These are phyloP conservation scores for Backusella tarrabulga DNA, from an alignment of 192 early-diverging fungal species.

Conservation along the genomic window DNA sequence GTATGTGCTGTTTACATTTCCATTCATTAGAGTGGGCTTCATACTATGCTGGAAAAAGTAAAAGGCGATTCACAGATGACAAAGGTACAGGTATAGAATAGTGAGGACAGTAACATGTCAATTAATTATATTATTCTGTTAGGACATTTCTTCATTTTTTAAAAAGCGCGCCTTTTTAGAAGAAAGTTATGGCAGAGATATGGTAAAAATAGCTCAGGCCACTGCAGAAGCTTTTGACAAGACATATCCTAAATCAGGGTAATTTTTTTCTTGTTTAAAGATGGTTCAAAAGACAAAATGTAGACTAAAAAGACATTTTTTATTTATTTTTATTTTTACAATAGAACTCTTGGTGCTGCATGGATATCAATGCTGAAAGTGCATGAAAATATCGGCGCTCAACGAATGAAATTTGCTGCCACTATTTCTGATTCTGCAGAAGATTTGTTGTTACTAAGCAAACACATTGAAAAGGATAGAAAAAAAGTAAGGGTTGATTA, in stretches of 20 bases:
- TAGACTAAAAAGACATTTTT: neutral
- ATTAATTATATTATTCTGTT: neutral
- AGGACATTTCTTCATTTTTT: conserved; percentile 78
- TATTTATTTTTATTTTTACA: neutral
- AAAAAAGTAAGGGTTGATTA: conserved; percentile 57
- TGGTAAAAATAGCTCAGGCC: conserved; percentile 74
- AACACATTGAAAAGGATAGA: conserved; percentile 76
- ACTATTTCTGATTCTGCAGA: conserved; percentile 77
- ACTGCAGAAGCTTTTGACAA: conserved; percentile 60
- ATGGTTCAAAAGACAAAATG: neutral
- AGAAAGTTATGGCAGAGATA: conserved; percentile 81
- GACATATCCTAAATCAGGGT: conserved; percentile 57
- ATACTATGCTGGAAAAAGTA: conserved; percentile 64
- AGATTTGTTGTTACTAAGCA: conserved; percentile 67
- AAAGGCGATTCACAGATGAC: conserved; percentile 63
- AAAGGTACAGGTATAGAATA: conserved; percentile 50
- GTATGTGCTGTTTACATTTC: neutral
- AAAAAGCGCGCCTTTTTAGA: conserved; percentile 91
- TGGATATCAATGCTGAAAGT: conserved; percentile 77
- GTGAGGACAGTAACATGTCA: neutral
- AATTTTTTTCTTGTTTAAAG: conserved; percentile 4
- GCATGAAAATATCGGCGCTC: conserved; percentile 82
- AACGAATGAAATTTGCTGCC: conserved; percentile 73
- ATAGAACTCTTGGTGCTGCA: conserved; percentile 61
- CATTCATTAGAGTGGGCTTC: conserved; percentile 59